Percentiles rank a stretch among this genome's conserved stretches.
phyloP scores from a whole-genome alignment of 2,329 filamentous ascomycete genomes.

The Ceratocystis ficicola region DNA sequence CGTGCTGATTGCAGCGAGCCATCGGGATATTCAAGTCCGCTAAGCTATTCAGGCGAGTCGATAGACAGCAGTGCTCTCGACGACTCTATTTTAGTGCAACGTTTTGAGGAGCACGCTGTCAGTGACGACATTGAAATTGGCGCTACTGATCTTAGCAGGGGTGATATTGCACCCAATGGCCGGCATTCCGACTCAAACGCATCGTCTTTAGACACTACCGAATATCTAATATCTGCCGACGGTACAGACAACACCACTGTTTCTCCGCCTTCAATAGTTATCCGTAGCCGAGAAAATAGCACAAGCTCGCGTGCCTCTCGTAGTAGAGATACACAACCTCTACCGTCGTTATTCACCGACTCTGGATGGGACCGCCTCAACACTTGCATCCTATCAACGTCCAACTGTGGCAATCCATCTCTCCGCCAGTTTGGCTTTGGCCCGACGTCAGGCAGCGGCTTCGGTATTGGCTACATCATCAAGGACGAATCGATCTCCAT shows the following conservation, averaged over 20 bases:
- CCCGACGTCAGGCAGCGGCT: slow-evolving; percentile 83
- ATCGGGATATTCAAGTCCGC: slow-evolving; percentile 31
- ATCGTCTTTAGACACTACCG: slow-evolving; percentile 2
- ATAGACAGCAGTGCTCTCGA: not conserved
- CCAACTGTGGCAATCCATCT: slow-evolving; percentile 95
- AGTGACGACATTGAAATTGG: not conserved
- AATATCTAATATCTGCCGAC: slow-evolving; percentile 1
- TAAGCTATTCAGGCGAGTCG: slow-evolving; percentile 14
- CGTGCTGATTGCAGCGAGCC: slow-evolving; percentile 52
- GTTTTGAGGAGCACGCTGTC: slow-evolving; percentile 1
- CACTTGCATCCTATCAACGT: slow-evolving; percentile 85
- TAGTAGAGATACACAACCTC: slow-evolving; percentile 35
- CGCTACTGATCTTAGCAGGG: not conserved
- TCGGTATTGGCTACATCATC: slow-evolving; percentile 98
- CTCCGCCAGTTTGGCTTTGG: slow-evolving; percentile 95
- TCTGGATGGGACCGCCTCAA: slow-evolving; percentile 89
- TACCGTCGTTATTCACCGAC: slow-evolving; percentile 78
- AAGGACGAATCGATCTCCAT: slow-evolving; percentile 71
- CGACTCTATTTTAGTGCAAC: slow-evolving; percentile 8
- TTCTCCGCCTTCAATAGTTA: slow-evolving; percentile 2
- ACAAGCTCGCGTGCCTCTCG: slow-evolving; percentile 39
- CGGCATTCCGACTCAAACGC: not conserved
- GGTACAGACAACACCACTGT: not conserved
- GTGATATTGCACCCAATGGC: not conserved
- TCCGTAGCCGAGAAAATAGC: slow-evolving; percentile 8